Base-by-base conservation (phyloP, 2,329 filamentous ascomycete species). In the Didymella sp. region DNA sequence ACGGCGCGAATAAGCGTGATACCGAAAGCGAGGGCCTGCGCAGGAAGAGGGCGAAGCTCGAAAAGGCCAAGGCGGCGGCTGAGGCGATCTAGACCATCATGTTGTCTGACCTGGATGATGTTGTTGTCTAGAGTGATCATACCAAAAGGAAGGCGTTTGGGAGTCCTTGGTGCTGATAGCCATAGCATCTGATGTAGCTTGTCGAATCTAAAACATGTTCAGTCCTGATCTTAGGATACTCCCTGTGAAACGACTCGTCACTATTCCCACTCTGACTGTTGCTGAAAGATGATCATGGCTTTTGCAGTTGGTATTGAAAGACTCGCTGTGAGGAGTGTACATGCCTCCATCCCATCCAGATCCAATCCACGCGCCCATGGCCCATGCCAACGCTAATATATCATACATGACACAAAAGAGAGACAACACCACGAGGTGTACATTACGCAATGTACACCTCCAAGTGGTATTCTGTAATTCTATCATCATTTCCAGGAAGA, bases 1-100 rank as follows among this genome's bases (percentile, higher is more conserved):
- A 96, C 79, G 92, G 88, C 61, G 96, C 97, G 79, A 93, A 89
- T 80, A 93, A 95, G 84, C 91, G 92, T 82, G 94, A 94, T 66
- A 89, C 87, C 24, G 92, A 96, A 80, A 91, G 94, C 44, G 89
- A 94, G 81, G 90, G 89, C 79, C 80, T 99, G 75, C 85, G 93
- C 67, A 85, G 84, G 55, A 99, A 99, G 89, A 87, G 91, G 78
- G 90, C 95, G 80, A 96, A 87, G 84, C 78, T 97, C 60, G 95
- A 98, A 80, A 92, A 76, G 60, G 70, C 67, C 0, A 75, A 72
- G 58, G 64, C 66, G 25, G 72, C 70, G 53, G 71, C 73, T 19
- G 66, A 73, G 30, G 69, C 66, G 1, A 51, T 51, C 31, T 51
- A 43, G 30, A 21, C 15, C 22, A 12, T 31, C 11, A 3, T 11